Percentiles rank a stretch among this genome's conserved stretches.
phyloP scores from a whole-genome alignment of 2,329 filamentous ascomycete species.

The Ilyonectria robusta region DNA sequence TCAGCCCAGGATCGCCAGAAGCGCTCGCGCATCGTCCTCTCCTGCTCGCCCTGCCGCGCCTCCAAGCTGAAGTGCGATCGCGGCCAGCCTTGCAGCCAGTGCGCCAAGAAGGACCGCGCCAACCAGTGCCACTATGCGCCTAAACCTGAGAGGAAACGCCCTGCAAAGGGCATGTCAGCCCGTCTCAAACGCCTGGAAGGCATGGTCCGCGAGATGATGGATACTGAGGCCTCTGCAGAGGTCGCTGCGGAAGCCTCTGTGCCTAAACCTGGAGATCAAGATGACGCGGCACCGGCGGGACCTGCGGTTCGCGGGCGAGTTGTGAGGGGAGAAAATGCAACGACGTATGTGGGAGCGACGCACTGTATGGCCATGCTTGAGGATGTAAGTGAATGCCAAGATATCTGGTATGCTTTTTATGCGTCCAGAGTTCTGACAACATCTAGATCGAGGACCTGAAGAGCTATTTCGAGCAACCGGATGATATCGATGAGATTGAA shows the following conservation, averaged over 20 bases:
- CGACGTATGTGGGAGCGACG: slow-evolving; percentile 71
- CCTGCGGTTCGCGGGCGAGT: slow-evolving; percentile 57
- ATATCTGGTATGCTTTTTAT: background rate
- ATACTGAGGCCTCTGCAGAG: slow-evolving; percentile 52
- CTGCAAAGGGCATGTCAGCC: slow-evolving; percentile 66
- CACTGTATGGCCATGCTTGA: slow-evolving; percentile 74
- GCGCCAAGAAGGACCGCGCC: slow-evolving; percentile 62
- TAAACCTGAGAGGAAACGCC: slow-evolving; percentile 57
- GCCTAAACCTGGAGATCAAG: background rate
- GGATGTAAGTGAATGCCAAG: slow-evolving; percentile 61
- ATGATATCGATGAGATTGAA: slow-evolving; percentile 54
- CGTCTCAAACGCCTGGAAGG: slow-evolving; percentile 69
- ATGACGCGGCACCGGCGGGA: slow-evolving; percentile 30
- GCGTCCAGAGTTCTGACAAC: slow-evolving; percentile 24
- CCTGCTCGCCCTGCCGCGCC: slow-evolving; percentile 65
- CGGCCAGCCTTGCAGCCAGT: slow-evolving; percentile 65
- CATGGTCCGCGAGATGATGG: slow-evolving; percentile 71
- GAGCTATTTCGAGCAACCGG: slow-evolving; percentile 67
- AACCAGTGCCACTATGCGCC: slow-evolving; percentile 66
- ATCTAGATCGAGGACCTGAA: slow-evolving; percentile 71
- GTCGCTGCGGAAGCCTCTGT: slow-evolving; percentile 26
- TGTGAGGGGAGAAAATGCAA: slow-evolving; percentile 58
- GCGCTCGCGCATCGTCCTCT: slow-evolving; percentile 65
- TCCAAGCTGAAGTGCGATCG: slow-evolving; percentile 73
- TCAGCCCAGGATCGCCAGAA: slow-evolving; percentile 52